These are phyloP conservation scores for Sclerospora graminicola DNA, from an alignment of 352 stramenopile species.

Conservation along the genomic window DNA sequence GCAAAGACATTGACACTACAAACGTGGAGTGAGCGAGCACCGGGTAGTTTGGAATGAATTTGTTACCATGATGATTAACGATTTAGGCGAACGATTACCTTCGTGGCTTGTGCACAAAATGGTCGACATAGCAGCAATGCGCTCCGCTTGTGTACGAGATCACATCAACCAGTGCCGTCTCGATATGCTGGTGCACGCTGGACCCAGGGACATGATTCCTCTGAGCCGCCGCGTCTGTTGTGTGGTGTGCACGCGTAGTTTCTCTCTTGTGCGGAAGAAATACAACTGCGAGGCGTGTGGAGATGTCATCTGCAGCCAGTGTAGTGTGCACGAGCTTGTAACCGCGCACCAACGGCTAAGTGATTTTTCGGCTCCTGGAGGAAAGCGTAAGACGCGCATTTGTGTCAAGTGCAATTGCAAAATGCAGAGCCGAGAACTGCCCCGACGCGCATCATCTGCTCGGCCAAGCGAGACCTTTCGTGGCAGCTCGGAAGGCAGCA, in stretches of 20 bases:
- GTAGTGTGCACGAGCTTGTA: conserved; percentile 68
- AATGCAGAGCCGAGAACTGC: conserved; percentile 41
- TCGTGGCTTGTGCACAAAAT: conserved; percentile 80
- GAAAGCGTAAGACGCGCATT: conserved; percentile 66
- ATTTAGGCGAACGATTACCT: conserved; percentile 59
- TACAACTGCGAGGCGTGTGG: conserved; percentile 76
- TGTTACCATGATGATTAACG: conserved; percentile 77
- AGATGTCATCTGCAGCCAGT: conserved; percentile 77
- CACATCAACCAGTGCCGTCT: conserved; percentile 67
- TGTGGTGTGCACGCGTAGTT: conserved; percentile 71
- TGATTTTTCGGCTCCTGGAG: conserved; percentile 23
- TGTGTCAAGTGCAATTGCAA: conserved; percentile 69
- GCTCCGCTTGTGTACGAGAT: conserved; percentile 64
- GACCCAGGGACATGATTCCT: conserved; percentile 59
- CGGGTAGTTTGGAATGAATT: conserved; percentile 60
- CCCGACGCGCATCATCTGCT: conserved; percentile 28
- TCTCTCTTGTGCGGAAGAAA: conserved; percentile 79
- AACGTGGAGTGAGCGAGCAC: conserved; percentile 51
- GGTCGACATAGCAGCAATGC: conserved; percentile 63
- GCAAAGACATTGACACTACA: conserved; percentile 68
- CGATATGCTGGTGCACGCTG: conserved; percentile 56
- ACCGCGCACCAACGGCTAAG: conserved; percentile 29
- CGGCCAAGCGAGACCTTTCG: conserved; percentile 23
- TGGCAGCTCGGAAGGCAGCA: conserved; percentile 18
- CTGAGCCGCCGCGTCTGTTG: conserved; percentile 63